Base-by-base conservation (phyloP, 306 rosid species). In the Notholithocarpus densiflorus region DNA sequence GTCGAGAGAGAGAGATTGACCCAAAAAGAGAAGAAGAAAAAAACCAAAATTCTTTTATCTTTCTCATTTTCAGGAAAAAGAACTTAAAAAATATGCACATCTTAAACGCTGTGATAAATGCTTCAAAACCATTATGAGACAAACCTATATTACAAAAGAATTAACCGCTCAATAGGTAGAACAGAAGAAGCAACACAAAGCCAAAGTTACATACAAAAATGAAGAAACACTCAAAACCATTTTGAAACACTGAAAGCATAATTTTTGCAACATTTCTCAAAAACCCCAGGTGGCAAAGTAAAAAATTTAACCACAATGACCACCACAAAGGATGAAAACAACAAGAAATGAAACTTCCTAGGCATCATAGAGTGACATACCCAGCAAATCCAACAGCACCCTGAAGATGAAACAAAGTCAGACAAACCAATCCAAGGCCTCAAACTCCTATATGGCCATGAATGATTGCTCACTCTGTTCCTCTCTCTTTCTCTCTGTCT, bases 391-490 rank as follows among this genome's bases (percentile, higher is more conserved):
- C 59, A 24, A 32, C 53, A 71, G 60, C n/a, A 29, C 59, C 65
- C 27, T 56, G 72, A 48, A 31, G 78, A 77, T 6, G 55, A 62
- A 80, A 73, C 66, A 43, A 81, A 76, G 80, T 79, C 86, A 87
- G 77, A 60, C 48, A 29, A 84, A 61, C 69, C 77, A 77, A 80
- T 62, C 70, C 75, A 73, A 71, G 12, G 68, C 86, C 64, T 27
- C 71, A 68, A 79, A 68, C 48, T 52, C 75, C 81, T 74, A 74
- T 71, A 66, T 59, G 27, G 34, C 84, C 77, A 83, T 83, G 56
- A 45, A 34, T 84, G 76, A 60, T 56, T 45, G 32, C 7, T 77
- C 68, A 18, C 70, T 73, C 79, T 64, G 24, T 29, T 77, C 53
- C 61, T 19, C 71, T 31, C 29, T 19, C 29, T 19, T 2, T 56